These are phyloP conservation scores for Tillandsia leiboldiana DNA, from an alignment of 176 grass and related monocot species.

Conservation along the genomic window DNA sequence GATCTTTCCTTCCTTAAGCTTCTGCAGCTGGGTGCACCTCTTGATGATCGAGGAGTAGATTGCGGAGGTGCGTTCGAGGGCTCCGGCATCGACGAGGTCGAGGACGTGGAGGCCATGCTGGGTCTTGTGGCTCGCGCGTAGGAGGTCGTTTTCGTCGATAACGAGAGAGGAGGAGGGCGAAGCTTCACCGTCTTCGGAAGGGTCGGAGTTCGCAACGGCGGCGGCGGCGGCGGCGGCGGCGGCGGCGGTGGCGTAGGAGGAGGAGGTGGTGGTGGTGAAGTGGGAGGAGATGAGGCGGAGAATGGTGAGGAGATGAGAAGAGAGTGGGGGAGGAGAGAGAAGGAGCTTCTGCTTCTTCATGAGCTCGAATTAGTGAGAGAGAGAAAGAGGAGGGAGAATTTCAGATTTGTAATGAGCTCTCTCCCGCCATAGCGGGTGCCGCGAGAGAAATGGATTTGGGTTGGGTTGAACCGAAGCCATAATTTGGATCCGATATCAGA, in stretches of 20 bases:
- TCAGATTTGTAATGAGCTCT: background rate
- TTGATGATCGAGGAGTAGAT: conserved; percentile 34
- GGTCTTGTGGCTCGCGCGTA: background rate
- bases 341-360: background rate
- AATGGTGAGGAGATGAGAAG: background rate
- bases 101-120: conserved; percentile 12
- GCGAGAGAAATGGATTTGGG: too few species aligned
- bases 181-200: background rate
- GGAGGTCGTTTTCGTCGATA: conserved; percentile 15
- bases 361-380: background rate
- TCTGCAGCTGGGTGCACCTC: conserved; percentile 26
- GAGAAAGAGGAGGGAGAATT: background rate
- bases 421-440: too few species aligned
- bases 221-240: background rate
- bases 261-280: background rate
- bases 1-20: conserved; percentile 21
- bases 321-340: background rate
- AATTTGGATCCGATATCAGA: too few species aligned
- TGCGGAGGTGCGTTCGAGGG: conserved; percentile 22
- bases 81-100: conserved; percentile 26
- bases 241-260: background rate
- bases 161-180: background rate
- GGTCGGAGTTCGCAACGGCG: background rate
- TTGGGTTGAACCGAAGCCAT: too few species aligned
- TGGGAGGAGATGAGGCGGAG: background rate